A percentile compares a stretch with the other conserved stretches of the same genome.
Evolutionary conservation across 345 rosid species (phyloP).

Genomic region (Linum usitatissimum): DNA sequence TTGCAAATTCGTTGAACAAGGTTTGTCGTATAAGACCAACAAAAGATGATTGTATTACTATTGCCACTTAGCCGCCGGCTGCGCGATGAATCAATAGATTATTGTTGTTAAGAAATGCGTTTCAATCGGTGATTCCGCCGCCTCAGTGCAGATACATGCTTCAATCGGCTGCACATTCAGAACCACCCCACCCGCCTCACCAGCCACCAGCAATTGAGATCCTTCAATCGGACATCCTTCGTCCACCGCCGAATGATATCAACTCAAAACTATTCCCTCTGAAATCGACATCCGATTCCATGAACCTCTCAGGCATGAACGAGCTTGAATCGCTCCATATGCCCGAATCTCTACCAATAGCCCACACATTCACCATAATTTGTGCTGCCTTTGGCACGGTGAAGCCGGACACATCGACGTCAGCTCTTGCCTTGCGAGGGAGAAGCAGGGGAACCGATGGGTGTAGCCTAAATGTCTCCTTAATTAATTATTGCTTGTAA

Average conservation of each 20-base stretch:
- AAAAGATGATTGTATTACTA: too few relatives aligned
- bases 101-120: too few relatives aligned
- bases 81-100: too few relatives aligned
- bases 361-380: conserved; percentile 38
- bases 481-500: conserved; percentile 35
- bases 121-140: too few relatives aligned
- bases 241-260: conserved; percentile 34
- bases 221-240: conserved; percentile 46
- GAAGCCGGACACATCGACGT: conserved; percentile 22
- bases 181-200: too few relatives aligned
- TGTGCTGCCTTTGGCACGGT: conserved; percentile 32
- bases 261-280: conserved; percentile 28
- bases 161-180: too few relatives aligned
- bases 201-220: too few relatives aligned
- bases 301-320: conserved; percentile 37
- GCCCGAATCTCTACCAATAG: conserved; percentile 35
- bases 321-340: conserved; percentile 25
- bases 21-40: too few relatives aligned
- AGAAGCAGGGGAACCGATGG: conserved; percentile 29
- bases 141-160: too few relatives aligned
- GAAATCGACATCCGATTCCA: conserved; percentile 25
- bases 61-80: too few relatives aligned
- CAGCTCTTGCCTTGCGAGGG: conserved; percentile 28
- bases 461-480: conserved; percentile 46
- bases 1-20: too few relatives aligned